These are phyloP conservation scores for Tylopilus balloui DNA, from an alignment of 768 basidiomycete species.

Conservation along the genomic window DNA sequence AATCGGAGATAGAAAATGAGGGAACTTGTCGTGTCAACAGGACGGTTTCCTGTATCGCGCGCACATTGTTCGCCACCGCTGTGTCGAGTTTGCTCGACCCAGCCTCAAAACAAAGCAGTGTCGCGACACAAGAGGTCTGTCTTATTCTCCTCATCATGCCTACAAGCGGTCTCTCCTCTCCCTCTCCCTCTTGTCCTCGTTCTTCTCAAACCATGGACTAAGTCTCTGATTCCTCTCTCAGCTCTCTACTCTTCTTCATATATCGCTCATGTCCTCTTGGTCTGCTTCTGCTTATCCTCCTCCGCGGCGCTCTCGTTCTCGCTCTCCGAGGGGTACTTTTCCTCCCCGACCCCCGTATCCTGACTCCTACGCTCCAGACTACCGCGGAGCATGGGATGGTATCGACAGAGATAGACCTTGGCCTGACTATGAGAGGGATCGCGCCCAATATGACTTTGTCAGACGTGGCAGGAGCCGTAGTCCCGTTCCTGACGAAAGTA, in stretches of 20 bases:
- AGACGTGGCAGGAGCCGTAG: slow-evolving; percentile 76
- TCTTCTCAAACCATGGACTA: slow-evolving; percentile 40
- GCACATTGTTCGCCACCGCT: slow-evolving; percentile 44
- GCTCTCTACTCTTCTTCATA: slow-evolving; percentile 30
- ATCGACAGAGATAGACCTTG: slow-evolving; percentile 70
- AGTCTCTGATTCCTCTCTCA: slow-evolving; percentile 49
- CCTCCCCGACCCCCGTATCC: slow-evolving; percentile 52
- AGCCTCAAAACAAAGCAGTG: slow-evolving; percentile 37
- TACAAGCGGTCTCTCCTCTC: slow-evolving; percentile 60
- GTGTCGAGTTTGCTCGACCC: slow-evolving; percentile 30
- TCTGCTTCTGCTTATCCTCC: slow-evolving; percentile 66
- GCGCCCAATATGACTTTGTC: slow-evolving; percentile 60
- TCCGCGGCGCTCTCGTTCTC: slow-evolving; percentile 77
- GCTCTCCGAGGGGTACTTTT: slow-evolving; percentile 59
- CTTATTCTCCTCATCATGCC: slow-evolving; percentile 72
- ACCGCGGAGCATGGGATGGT: slow-evolving; percentile 62
- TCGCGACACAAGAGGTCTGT: slow-evolving; percentile 83
- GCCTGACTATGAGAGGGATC: slow-evolving; percentile 64
- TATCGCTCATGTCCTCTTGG: slow-evolving; percentile 70
- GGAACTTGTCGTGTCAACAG: slow-evolving; percentile 15
- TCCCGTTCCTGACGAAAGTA: slow-evolving; percentile 67
- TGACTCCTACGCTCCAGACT: slow-evolving; percentile 56
- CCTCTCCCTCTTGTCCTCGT: slow-evolving; percentile 54
- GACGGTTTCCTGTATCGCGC: slow-evolving; percentile 52
- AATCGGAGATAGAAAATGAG: slow-evolving; percentile 20